phyloP scores from a whole-genome alignment of 2,329 filamentous ascomycete species.

The Simplicillium sp. region DNA sequence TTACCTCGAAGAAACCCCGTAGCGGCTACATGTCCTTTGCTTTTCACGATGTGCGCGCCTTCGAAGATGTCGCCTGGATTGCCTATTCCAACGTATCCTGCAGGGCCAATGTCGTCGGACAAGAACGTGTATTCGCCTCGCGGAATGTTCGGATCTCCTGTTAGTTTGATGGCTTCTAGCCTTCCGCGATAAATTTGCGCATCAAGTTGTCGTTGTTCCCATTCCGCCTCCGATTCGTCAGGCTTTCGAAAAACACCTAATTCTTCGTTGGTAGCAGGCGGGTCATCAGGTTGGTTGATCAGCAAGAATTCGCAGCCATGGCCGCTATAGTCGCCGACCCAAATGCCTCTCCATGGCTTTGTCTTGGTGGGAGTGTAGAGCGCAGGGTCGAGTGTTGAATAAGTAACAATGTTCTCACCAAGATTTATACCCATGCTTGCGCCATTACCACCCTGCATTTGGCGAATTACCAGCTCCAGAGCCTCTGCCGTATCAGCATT shows the following conservation, averaged over 20 bases:
- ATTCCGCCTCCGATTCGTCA: constrained; percentile 35
- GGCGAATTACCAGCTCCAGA: constrained; percentile 10
- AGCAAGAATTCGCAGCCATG: constrained; percentile 87
- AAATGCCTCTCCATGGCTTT: constrained; percentile 84
- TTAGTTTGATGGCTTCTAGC: constrained; percentile 81
- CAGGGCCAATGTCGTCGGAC: constrained; percentile 63
- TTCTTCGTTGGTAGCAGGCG: constrained; percentile 26
- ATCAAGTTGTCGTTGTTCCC: constrained; percentile 31
- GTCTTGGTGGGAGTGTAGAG: constrained; percentile 72
- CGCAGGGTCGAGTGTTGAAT: constrained; percentile 59
- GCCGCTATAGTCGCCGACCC: constrained; percentile 80
- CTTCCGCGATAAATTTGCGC: constrained; percentile 52
- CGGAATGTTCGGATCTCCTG: constrained; percentile 83
- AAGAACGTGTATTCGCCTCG: constrained; percentile 78
- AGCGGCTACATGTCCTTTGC: constrained; percentile 68
- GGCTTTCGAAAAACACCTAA: constrained; percentile 27
- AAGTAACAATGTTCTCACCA: constrained; percentile 51
- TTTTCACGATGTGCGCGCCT: constrained; percentile 65
- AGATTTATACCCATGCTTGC: constrained; percentile 32
- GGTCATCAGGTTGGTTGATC: constrained; percentile 59
- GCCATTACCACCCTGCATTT: constrained; percentile 13
- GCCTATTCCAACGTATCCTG: constrained; percentile 54
- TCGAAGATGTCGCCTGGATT: constrained; percentile 55
- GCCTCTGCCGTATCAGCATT: constrained; percentile 12
- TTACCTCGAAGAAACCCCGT: constrained; percentile 63